Base-by-base conservation (phyloP, 495 filamentous ascomycete species). In the Aspergillus sclerotioniger region DNA sequence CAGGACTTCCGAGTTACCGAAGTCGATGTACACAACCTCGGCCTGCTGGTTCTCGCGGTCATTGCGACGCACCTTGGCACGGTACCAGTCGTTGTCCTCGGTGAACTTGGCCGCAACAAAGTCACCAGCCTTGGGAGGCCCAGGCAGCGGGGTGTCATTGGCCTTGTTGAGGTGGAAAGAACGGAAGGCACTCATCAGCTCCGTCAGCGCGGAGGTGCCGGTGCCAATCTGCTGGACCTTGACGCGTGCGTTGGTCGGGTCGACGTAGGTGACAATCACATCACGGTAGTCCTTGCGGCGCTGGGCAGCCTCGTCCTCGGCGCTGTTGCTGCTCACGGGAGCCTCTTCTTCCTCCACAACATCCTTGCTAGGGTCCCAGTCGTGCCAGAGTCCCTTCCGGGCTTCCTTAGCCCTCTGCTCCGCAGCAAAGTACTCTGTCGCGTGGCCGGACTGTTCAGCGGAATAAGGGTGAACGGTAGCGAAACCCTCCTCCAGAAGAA, bases 21-120 rank as follows among this genome's bases (percentile, higher is more conserved):
- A 99, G 74, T 99, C 95, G 60, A 98, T 84, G 76, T 96, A 99
- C 13, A 92, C 71, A 6, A 99, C 86, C 72, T 98, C 92, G 10
- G 91, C 88, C 60, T 87, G 84, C 78, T 95, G 88, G 61, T 86
- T 86, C 35, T 90, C 82, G 58, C 94, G 91, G 71, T 99, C 94
- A 73, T 96, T 96, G 61, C 93, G 87, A 33, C 91, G 87, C 46
- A 99, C 82, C 59, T 86, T 87, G 43, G 90, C 95, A 48, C 95
- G 90, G 79, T 99, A 99, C 92, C 94, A 98, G 63, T 92, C 83
- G 59, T 84, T 80, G 66, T 99, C 95, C 48, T 87, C 86, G 2
- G 83, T 84, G 78, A 96, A 98, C 61, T 88, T 85, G 44, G 94
- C 95, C 3, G 92, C 86, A 3, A 98, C 92, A 61, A 86, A 87